Evolutionary conservation across 2,329 filamentous ascomycete species (phyloP), one percentile per base, ranked within the genome.

Genomic region (Ustulina deusta): DNA sequence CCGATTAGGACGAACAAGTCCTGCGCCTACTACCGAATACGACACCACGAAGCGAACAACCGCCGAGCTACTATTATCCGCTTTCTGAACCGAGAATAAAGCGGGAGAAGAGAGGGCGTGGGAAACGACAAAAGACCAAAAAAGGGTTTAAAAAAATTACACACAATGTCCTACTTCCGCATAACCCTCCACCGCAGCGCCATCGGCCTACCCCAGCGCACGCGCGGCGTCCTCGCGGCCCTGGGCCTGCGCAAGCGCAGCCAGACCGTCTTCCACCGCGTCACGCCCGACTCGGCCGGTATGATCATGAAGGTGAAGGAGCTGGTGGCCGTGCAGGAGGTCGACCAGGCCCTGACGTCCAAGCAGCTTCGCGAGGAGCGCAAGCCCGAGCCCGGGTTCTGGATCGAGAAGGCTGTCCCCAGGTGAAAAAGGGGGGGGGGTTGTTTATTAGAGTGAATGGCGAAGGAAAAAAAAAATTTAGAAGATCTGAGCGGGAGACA

Each of bases 301-400:
- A 93, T 97, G 84, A 93, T 97, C 77, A 91, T 97, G 85, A 91
- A 91, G 81, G 93, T 97, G 74, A 97, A 97, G 84, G 94, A 97
- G 82, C 84, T 97, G 70, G 93, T 97, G 52, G 85, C 88, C 61
- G 93, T 97, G 40, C 84, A 89, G 73, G 94, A 97, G 82, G 93
- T 97, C 51, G 89, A 90, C 38, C 79, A 82, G 69, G 79, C 86
- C 36, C 78, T 93, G 81, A 90, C 85, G 7, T 87, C 89, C 77
- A 80, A 82, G 63, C 88, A 97, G 83, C 85, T 97, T 76, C 89
- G 89, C 81, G 87, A 85, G 59, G 84, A 87, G 81, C 83, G 94
- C 79, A 89, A 86, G 79, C 93, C 94, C 2, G 92, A 95, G 69
- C 83, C 85, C 0, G 94, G 94, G 1, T 97, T 94, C 76, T 95